phyloP scores from a whole-genome alignment of 768 basidiomycete genomes.

The Amanita pseudoporphyria region DNA sequence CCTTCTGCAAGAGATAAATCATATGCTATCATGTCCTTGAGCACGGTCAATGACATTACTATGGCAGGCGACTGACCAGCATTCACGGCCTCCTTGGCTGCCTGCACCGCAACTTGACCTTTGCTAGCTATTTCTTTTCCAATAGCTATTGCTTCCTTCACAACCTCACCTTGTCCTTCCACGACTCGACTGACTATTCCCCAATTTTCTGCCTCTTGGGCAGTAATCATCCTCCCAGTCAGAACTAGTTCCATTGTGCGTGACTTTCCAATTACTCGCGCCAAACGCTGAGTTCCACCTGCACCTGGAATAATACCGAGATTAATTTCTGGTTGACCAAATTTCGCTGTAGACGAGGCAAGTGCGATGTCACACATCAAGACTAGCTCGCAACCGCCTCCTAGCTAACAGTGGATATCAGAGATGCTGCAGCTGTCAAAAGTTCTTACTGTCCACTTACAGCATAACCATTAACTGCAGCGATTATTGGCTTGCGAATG shows the following conservation, averaged over 20 bases:
- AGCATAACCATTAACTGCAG: conserved; percentile 92
- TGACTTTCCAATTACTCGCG: conserved; percentile 81
- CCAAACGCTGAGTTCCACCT: conserved; percentile 88
- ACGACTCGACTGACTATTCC: conserved; percentile 83
- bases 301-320: conserved; percentile 92
- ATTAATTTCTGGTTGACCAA: conserved; percentile 97
- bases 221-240: conserved; percentile 75
- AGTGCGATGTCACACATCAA: conserved; percentile 96
- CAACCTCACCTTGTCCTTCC: conserved; percentile 69
- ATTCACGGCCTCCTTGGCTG: conserved; percentile 91
- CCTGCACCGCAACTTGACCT: conserved; percentile 74
- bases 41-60: neutral
- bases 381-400: conserved; percentile 94
- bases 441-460: conserved; percentile 30
- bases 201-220: conserved; percentile 78
- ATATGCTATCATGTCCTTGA: conserved; percentile 40
- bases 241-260: conserved; percentile 91
- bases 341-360: conserved; percentile 80
- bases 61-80: conserved; percentile 38
- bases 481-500: conserved; percentile 89
- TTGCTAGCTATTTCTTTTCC: conserved; percentile 75
- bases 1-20: conserved; percentile 80
- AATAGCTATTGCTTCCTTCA: conserved; percentile 78
- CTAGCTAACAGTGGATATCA: conserved; percentile 47
- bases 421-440: neutral